Conservation (phyloP, 2,329 filamentous ascomycete genomes). For the Pestalotiopsis sp. region DNA sequence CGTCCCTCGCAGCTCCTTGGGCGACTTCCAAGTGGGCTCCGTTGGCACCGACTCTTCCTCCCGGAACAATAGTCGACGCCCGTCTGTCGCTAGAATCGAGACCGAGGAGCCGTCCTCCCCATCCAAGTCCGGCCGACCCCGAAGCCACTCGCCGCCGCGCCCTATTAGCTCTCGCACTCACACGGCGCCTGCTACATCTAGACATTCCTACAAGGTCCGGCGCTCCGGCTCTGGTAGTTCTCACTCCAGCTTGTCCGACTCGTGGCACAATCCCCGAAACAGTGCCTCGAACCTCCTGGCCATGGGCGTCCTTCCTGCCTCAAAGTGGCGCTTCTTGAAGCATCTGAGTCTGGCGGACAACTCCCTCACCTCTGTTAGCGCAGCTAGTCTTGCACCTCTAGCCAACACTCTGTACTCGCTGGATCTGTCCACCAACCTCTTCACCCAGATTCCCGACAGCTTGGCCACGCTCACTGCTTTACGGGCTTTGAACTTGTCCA, state of each 20-base stretch:
- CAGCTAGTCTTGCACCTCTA: conserved; percentile 77
- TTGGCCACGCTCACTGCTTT: conserved; percentile 83
- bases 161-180: conserved; percentile 76
- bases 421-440: conserved; percentile 90
- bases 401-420: conserved; percentile 89
- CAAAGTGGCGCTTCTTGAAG: conserved; percentile 93
- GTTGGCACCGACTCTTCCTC: conserved; percentile 49
- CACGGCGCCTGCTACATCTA: conserved; percentile 58
- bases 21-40: conserved; percentile 62
- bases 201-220: conserved; percentile 74
- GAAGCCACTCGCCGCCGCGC: conserved; percentile 82
- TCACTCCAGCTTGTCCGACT: conserved; percentile 74
- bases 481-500: conserved; percentile 89
- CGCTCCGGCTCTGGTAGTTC: conserved; percentile 93
- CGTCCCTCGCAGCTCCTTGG: conserved; percentile 48
- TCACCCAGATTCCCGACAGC: conserved; percentile 92
- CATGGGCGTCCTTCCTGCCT: conserved; percentile 73
- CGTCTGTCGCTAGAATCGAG: conserved; percentile 50
- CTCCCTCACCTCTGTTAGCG: conserved; percentile 78
- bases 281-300: conserved; percentile 80
- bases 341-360: conserved; percentile 94
- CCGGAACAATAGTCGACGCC: conserved; percentile 39
- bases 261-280: conserved; percentile 66
- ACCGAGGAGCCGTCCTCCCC: conserved; percentile 50
- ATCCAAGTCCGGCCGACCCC: conserved; percentile 53